Base-by-base conservation (phyloP, 768 basidiomycete genomes). In the Phylloporus sp. region DNA sequence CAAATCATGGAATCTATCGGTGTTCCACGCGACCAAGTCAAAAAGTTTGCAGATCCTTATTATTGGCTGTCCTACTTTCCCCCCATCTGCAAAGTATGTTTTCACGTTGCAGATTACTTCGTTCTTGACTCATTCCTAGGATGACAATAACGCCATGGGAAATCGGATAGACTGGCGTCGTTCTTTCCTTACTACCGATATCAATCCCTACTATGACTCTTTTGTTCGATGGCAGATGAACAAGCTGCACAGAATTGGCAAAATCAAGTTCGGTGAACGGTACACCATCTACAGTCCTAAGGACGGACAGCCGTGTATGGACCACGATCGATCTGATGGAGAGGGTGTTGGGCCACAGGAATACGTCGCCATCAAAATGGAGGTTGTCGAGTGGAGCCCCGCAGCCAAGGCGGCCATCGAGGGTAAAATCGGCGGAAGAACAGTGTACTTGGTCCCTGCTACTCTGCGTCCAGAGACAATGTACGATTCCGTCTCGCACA, bases 241-340 rank as follows among this genome's bases (percentile, higher is more conserved):
- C 75, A 92, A 90, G 64, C 76, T 98, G 9, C 77, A 90, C 68
- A 73, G 71, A 34, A 74, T 92, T 38, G 86, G 87, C 27, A 94
- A 93, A 70, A 90, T 99, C 75, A 96, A 95, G 69, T 99, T 97
- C 62, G 96, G 96, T 39, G 89, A 96, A 69, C 84, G 96, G 35
- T 95, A 97, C 68, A 99, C 96, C 13, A 90, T 99, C 62, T 99
- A 96, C 77, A 94, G 90, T 54, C 92, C 93, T 3, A 97, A 97
- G 68, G 96, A 99, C 57, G 94, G 93, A 3, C 96, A 98, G 62
- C 95, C 96, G 0, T 99, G 96, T 63, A 98, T 99, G 96, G 96
- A 99, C 68, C 96, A 99, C 71, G 96, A 99, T 67, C 86, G 96
- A 47, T 79, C 82, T 42, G 90, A 91, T 49, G 96, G 96, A 33